Conservation (phyloP, 2,329 filamentous ascomycete genomes). For the Beauveria sp. region DNA sequence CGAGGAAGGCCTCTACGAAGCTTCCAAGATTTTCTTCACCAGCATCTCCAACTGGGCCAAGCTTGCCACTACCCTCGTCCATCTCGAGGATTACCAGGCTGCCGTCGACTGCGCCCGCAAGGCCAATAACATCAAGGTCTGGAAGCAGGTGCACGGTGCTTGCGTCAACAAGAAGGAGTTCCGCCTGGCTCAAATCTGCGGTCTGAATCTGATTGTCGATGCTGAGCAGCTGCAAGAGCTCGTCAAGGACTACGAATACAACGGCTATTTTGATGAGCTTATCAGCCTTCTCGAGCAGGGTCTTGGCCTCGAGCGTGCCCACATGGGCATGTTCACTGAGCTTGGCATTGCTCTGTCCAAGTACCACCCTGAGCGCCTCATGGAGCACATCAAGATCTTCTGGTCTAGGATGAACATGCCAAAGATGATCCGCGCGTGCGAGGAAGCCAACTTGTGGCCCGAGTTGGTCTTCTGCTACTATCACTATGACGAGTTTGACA, state of each 20-base stretch:
- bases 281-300: slow-evolving; percentile 92
- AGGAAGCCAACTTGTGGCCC: slow-evolving; percentile 93
- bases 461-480: slow-evolving; percentile 97
- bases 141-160: slow-evolving; percentile 96
- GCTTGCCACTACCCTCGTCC: slow-evolving; percentile 93
- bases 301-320: slow-evolving; percentile 80
- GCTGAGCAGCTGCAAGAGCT: slow-evolving; percentile 89
- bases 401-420: slow-evolving; percentile 97
- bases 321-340: slow-evolving; percentile 97
- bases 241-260: slow-evolving; percentile 92
- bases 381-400: slow-evolving; percentile 99
- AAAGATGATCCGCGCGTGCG: slow-evolving; percentile 88
- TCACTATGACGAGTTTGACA: slow-evolving; percentile 98
- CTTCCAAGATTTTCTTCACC: slow-evolving; percentile 96
- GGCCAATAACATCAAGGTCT: slow-evolving; percentile 98
- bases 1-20: slow-evolving; percentile 86
- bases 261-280: slow-evolving; percentile 97
- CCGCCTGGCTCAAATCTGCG: slow-evolving; percentile 95
- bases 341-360: slow-evolving; percentile 86
- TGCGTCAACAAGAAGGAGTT: slow-evolving; percentile 98
- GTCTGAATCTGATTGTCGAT: slow-evolving; percentile 95
- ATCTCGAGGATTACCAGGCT: slow-evolving; percentile 92
- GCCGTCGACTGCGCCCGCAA: slow-evolving; percentile 97
- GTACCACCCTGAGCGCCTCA: slow-evolving; percentile 90
- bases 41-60: slow-evolving; percentile 99